These are phyloP conservation scores for Penicillium angulare DNA, from an alignment of 495 filamentous ascomycete species.

Conservation along the genomic window DNA sequence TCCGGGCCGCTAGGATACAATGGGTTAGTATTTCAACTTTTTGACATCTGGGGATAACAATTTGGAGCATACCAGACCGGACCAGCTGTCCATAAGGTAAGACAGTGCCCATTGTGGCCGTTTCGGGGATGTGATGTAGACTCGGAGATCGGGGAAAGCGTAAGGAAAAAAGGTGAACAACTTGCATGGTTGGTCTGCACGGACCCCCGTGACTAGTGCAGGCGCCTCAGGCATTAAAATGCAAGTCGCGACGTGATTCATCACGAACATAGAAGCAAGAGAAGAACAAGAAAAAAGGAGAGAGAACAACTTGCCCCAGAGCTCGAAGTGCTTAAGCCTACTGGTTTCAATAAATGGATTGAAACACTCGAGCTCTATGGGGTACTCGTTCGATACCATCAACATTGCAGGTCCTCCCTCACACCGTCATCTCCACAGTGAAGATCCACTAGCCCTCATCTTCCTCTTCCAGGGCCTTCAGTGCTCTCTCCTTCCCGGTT, in stretches of 20 bases:
- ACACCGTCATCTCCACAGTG: constrained; percentile 33
- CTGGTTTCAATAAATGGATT: background rate
- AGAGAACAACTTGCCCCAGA: background rate
- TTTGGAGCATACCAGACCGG: constrained; percentile 33
- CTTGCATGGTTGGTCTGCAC: constrained; percentile 24
- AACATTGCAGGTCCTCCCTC: constrained; percentile 6
- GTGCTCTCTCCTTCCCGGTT: constrained; percentile 16
- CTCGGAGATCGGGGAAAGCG: constrained; percentile 3
- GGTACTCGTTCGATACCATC: background rate
- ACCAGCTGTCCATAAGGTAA: constrained; percentile 41
- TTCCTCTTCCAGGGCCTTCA: constrained; percentile 23
- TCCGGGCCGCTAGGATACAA: constrained; percentile 33
- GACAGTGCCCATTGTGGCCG: constrained; percentile 42
- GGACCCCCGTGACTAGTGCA: constrained; percentile 10
- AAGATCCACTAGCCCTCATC: constrained; percentile 36
- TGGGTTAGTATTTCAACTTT: background rate
- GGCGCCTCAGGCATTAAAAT: constrained; percentile 19
- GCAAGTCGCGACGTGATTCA: constrained; percentile 19
- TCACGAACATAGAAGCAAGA: constrained; percentile 7
- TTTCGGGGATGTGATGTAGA: constrained; percentile 13
- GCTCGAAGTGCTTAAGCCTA: background rate
- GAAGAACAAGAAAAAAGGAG: background rate
- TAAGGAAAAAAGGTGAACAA: constrained; percentile 34
- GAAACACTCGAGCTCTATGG: background rate
- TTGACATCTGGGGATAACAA: background rate